These are phyloP conservation scores for Neurospora cerealis DNA, from an alignment of 495 filamentous ascomycete genomes.

Conservation along the genomic window DNA sequence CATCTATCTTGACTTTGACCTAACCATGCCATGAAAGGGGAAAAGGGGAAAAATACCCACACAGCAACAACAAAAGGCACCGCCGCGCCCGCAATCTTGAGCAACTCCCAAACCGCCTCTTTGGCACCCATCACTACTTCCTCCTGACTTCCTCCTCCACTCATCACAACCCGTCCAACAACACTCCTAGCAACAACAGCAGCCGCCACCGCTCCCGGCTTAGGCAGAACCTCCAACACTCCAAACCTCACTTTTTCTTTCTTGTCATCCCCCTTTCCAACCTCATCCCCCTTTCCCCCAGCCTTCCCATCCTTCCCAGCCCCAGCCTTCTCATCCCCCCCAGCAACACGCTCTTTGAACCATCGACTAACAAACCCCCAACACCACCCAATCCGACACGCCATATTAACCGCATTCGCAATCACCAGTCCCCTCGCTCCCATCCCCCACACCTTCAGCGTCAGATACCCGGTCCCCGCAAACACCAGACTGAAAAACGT, in stretches of 20 bases:
- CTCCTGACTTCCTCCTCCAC: slow-evolving; percentile 18
- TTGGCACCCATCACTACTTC: slow-evolving; percentile 2
- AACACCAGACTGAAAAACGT: slow-evolving; percentile 63
- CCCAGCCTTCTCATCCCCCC: background rate
- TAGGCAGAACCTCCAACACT: slow-evolving; percentile 19
- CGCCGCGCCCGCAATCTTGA: slow-evolving; percentile 41
- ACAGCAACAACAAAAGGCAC: slow-evolving; percentile 45
- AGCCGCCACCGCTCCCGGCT: slow-evolving; percentile 9
- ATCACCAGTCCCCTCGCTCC: slow-evolving; percentile 74
- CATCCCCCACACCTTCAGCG: slow-evolving; percentile 50
- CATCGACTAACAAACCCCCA: slow-evolving; percentile 56
- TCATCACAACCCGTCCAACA: slow-evolving; percentile 14
- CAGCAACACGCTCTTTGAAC: slow-evolving; percentile 33
- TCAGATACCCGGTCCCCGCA: slow-evolving; percentile 57
- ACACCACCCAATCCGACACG: slow-evolving; percentile 73
- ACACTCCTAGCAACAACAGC: slow-evolving; percentile 13
- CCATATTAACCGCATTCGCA: slow-evolving; percentile 83
- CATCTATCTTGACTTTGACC: background rate
- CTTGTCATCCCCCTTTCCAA: background rate
- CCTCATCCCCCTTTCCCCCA: background rate
- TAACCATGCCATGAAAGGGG: background rate
- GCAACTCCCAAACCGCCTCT: slow-evolving; percentile 34
- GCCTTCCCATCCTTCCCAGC: background rate
- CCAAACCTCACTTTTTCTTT: slow-evolving; percentile 11
- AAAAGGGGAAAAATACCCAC: slow-evolving; percentile 37